Conservation (phyloP, 2,329 filamentous ascomycete genomes). For the Monilinia fructigena region DNA sequence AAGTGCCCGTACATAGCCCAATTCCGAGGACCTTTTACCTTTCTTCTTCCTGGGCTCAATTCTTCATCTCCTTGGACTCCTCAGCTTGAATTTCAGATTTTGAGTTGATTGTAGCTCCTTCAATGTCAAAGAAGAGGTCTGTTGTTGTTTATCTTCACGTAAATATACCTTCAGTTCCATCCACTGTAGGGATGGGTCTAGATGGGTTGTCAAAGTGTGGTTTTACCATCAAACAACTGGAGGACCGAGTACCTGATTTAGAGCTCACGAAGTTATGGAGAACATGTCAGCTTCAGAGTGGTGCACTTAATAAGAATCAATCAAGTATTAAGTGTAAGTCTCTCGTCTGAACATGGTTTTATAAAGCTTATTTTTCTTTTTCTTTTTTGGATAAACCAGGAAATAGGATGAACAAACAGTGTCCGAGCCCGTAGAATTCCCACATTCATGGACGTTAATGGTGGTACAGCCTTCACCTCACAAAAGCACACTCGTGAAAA, state of each 20-base stretch:
- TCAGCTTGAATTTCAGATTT: no score
- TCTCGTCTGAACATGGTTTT: background rate
- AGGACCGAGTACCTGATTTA: background rate
- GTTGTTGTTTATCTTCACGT: no score
- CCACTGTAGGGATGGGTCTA: no score
- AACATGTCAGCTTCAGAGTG: background rate
- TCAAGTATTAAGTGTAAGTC: background rate
- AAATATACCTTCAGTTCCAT: no score
- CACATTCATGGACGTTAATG: background rate
- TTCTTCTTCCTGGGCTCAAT: no score
- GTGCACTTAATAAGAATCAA: background rate
- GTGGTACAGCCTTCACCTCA: background rate
- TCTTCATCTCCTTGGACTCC: no score
- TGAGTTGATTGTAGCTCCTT: no score
- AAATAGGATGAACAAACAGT: background rate
- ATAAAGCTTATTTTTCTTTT: background rate
- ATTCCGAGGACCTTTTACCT: no score
- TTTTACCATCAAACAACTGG: constrained; percentile 2
- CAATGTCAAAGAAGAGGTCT: no score
- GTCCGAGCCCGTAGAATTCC: no score
- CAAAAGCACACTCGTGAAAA: background rate
- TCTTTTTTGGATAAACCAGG: background rate
- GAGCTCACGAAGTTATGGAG: background rate
- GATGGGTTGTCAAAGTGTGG: background rate
- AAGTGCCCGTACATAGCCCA: no score